Evolutionary conservation across 2,329 filamentous ascomycete species (phyloP).

Genomic region (Neonectria ditissima): DNA sequence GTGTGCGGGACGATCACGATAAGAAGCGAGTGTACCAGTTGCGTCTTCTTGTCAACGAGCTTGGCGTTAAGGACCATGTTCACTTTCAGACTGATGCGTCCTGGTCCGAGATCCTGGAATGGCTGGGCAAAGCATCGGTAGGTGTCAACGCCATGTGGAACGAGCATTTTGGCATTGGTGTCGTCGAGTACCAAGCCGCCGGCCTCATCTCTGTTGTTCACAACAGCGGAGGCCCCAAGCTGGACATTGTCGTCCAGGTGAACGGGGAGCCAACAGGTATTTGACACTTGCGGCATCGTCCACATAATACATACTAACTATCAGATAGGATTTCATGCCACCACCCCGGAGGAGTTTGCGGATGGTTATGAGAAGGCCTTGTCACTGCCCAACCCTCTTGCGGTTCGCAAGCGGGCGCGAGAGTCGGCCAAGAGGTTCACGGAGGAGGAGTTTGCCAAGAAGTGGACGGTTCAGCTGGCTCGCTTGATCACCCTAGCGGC

Average conservation of each 20-base stretch:
- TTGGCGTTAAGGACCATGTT: constrained; percentile 85
- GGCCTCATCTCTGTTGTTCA: constrained; percentile 94
- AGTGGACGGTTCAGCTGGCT: constrained; percentile 82
- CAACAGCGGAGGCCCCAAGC: constrained; percentile 89
- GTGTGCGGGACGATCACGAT: constrained; percentile 87
- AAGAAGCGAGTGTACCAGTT: constrained; percentile 89
- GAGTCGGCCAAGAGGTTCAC: constrained; percentile 86
- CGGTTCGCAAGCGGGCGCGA: constrained; percentile 80
- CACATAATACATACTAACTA: constrained; percentile 1
- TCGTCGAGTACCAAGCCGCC: constrained; percentile 97
- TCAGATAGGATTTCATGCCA: constrained; percentile 81
- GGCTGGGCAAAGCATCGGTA: constrained; percentile 80
- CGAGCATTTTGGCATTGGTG: constrained; percentile 98
- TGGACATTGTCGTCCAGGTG: constrained; percentile 89
- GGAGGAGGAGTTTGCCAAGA: constrained; percentile 83
- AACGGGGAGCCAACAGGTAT: constrained; percentile 82
- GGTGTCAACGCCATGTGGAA: constrained; percentile 99
- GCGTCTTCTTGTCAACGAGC: constrained; percentile 85
- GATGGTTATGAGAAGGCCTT: constrained; percentile 83
- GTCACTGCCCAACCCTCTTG: constrained; percentile 76
- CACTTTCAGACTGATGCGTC: constrained; percentile 91
- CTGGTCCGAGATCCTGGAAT: constrained; percentile 87
- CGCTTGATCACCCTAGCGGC: constrained; percentile 68
- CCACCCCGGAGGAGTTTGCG: constrained; percentile 82
- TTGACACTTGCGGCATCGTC: constrained; percentile 35